Evolutionary conservation across 192 early-diverging fungal species (phyloP).

Genomic region (Coemansia sp.): DNA sequence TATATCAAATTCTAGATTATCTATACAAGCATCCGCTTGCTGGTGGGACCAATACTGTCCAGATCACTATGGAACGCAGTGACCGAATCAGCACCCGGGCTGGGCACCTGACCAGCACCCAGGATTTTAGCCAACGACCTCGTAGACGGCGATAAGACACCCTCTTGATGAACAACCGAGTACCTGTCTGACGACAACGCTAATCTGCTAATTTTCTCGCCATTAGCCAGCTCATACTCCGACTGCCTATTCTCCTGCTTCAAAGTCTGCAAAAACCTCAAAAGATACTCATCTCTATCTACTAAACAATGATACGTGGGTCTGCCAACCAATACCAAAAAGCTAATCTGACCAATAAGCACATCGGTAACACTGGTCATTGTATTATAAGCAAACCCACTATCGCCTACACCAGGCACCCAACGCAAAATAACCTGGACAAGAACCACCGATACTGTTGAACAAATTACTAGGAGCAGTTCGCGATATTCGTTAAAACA

Average conservation of each 20-base stretch:
- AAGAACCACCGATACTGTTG: conserved; percentile 17
- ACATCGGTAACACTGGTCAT: conserved; percentile 36
- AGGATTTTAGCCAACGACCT: conserved; percentile 22
- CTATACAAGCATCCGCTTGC: conserved; percentile 11
- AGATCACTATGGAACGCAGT: not conserved
- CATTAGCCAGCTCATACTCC: conserved; percentile 47
- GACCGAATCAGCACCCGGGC: not conserved
- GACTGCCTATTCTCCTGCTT: conserved; percentile 19
- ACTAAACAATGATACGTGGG: conserved; percentile 26
- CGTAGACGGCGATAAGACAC: conserved; percentile 14
- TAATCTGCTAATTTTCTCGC: conserved; percentile 16
- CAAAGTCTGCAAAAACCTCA: conserved; percentile 29
- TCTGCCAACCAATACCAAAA: conserved; percentile 19
- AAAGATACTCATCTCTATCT: conserved; percentile 25
- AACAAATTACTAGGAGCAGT: conserved; percentile 20
- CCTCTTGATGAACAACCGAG: not conserved
- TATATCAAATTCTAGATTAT: not conserved
- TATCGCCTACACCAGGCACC: conserved; percentile 30
- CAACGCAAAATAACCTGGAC: conserved; percentile 41
- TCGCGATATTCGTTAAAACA: conserved; percentile 47
- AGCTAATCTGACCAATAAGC: conserved; percentile 24
- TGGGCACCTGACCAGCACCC: not conserved
- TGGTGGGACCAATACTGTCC: not conserved
- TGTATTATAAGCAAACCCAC: conserved; percentile 34
- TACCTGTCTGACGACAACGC: conserved; percentile 7